phyloP scores from a whole-genome alignment of 31 red algal species.

The Porphyra umbilicalis region DNA sequence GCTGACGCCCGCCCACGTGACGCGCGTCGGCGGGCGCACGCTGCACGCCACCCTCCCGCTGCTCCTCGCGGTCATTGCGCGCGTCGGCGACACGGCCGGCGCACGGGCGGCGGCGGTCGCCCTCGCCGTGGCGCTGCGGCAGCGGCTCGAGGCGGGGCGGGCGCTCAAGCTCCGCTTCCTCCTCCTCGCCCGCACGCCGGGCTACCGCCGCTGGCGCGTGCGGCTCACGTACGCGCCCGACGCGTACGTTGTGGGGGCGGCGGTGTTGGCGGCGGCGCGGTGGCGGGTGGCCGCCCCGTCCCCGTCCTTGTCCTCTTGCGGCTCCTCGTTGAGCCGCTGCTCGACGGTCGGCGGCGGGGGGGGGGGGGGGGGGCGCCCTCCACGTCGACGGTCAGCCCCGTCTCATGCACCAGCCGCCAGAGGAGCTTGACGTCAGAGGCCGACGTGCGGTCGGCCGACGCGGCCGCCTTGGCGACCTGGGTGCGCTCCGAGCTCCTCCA shows the following conservation, averaged over 20 bases:
- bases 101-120: slow-evolving; percentile 21
- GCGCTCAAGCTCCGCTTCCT: slow-evolving; percentile 74
- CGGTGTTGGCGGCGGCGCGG: background rate
- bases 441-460: background rate
- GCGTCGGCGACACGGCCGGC: slow-evolving; percentile 37
- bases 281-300: background rate
- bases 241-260: slow-evolving; percentile 15
- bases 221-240: slow-evolving; percentile 40
- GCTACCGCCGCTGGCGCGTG: slow-evolving; percentile 59
- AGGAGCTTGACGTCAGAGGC: background rate
- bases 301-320: background rate
- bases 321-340: no score
- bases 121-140: slow-evolving; percentile 36
- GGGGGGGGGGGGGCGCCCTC: no score
- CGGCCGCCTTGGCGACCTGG: background rate
- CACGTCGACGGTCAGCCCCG: no score
- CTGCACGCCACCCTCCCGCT: slow-evolving; percentile 28
- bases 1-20: background rate
- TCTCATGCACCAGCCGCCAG: no score
- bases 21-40: background rate
- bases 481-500: background rate
- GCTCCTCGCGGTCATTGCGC: slow-evolving; percentile 50
- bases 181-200: slow-evolving; percentile 37
- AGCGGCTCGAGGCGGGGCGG: slow-evolving; percentile 50
- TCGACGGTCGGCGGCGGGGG: no score